Evolutionary conservation across 2,329 filamentous ascomycete species (phyloP), one percentile per base, ranked within the genome.

Genomic region (Colletotrichum tofieldiae): DNA sequence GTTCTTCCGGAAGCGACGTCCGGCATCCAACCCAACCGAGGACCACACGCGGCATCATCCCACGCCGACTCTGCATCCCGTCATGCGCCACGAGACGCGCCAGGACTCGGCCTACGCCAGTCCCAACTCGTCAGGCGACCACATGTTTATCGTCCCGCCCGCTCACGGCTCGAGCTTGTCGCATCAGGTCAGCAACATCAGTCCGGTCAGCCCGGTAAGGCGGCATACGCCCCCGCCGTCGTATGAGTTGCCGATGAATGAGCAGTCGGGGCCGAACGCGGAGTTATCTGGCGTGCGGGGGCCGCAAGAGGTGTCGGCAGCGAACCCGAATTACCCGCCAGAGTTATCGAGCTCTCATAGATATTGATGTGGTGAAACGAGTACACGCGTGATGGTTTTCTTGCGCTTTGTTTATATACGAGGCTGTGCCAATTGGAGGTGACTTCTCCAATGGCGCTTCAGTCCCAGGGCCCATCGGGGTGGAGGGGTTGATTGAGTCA

Each of bases 171-270:
- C 55, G 16, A 59, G 62, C 23, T 35, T 61, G 26, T 61, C 55
- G 26, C 68, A 56, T 35, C 64, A 70, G 37, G 39, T 51, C 35
- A 67, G 55, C 37, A 64, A 71, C 32, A n/a, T 61, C 43, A 72
- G 70, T 49, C 66, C 60, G 8, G 16, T 64, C n/a, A 70, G 60
- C 54, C 63, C 49, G 35, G 45, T 18, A 26, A 55, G 70, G n/a
- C 60, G 47, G n/a, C 54, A 65, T 32, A 65, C 70, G 47, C 70
- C 60, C 20, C 60, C 70, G 37, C 67, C 67, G 16, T 72, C 70
- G 35, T 73, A 73, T 20, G 45, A 55, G 35, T 71, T 59, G 14
- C 65, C 43, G 52, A 23, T 70, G 45, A 52, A 55, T 37, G 70
- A 72, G 35, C 23, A 61, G 20, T 39, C 18, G 26, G 32, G 45